These are phyloP conservation scores for Metschnikowia colocasiae DNA, from an alignment of 805 yeast genomes.

Conservation along the genomic window DNA sequence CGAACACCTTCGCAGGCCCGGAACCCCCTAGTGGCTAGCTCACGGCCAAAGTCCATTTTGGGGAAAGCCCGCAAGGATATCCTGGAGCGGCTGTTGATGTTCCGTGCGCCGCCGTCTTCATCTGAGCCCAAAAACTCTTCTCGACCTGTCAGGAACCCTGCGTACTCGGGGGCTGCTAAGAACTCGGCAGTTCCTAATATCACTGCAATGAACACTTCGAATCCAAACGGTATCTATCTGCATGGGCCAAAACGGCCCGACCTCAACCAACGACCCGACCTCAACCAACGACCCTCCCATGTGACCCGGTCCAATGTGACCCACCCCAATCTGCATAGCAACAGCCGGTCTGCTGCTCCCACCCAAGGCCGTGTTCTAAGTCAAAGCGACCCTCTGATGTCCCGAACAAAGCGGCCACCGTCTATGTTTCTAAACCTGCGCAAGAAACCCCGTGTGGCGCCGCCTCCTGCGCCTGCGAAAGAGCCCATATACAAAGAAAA, in stretches of 20 bases:
- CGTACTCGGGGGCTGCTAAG: background rate
- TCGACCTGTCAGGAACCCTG: conserved; percentile 2
- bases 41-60: conserved; percentile 25
- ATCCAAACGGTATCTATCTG: conserved; percentile 1
- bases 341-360: conserved; percentile 6
- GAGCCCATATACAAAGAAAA: background rate
- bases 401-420: conserved; percentile 10
- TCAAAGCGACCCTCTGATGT: background rate
- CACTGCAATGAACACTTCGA: conserved; percentile 3
- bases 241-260: background rate
- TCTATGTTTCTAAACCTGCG: conserved; percentile 14
- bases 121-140: background rate
- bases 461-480: conserved; percentile 9
- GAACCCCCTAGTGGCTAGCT: background rate
- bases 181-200: background rate
- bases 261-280: background rate
- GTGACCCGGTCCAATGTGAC: background rate
- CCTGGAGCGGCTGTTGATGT: conserved; percentile 33
- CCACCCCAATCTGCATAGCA: conserved; percentile 2
- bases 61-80: conserved; percentile 35
- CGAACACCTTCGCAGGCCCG: background rate
- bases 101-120: conserved; percentile 9
- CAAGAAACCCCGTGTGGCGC: conserved; percentile 6
- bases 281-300: background rate
- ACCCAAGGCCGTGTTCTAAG: background rate